Evolutionary conservation across 2,329 filamentous ascomycete species (phyloP).

Genomic region (Cladosporium sp.): DNA sequence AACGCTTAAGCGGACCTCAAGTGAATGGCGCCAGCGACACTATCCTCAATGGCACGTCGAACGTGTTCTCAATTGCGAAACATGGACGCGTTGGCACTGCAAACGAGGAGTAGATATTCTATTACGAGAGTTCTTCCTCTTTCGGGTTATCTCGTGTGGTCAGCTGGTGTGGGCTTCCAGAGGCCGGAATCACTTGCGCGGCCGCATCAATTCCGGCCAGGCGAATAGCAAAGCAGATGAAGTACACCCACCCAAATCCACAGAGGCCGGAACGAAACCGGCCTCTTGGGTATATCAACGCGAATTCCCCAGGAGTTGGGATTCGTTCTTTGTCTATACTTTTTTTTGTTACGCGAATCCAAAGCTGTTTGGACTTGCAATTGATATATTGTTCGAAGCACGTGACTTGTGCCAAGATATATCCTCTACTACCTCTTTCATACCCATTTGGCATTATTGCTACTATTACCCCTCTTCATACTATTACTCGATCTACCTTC

Average conservation of each 20-base stretch:
- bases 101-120: not conserved
- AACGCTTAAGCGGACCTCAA: too few relatives aligned
- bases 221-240: slow-evolving; percentile 1
- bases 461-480: not conserved
- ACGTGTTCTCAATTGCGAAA: too few relatives aligned
- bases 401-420: slow-evolving; percentile 5
- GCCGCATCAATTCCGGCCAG: slow-evolving; percentile 5
- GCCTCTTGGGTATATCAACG: slow-evolving; percentile 8
- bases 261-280: not conserved
- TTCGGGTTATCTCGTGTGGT: not conserved
- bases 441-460: not conserved
- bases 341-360: too few relatives aligned
- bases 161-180: not conserved
- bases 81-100: too few relatives aligned
- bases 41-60: too few relatives aligned
- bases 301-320: slow-evolving; percentile 3
- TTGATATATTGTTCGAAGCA: not conserved
- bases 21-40: too few relatives aligned
- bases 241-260: not conserved
- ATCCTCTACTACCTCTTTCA: not conserved
- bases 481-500: not conserved
- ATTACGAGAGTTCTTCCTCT: slow-evolving; percentile 2
- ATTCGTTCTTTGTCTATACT: slow-evolving; percentile 8
- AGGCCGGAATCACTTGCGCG: not conserved
- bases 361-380: too few relatives aligned